Evolutionary conservation across 176 grass and related monocot genomes (phyloP), one percentile per base, ranked within the genome.

Genomic region (Olyra latifolia): DNA sequence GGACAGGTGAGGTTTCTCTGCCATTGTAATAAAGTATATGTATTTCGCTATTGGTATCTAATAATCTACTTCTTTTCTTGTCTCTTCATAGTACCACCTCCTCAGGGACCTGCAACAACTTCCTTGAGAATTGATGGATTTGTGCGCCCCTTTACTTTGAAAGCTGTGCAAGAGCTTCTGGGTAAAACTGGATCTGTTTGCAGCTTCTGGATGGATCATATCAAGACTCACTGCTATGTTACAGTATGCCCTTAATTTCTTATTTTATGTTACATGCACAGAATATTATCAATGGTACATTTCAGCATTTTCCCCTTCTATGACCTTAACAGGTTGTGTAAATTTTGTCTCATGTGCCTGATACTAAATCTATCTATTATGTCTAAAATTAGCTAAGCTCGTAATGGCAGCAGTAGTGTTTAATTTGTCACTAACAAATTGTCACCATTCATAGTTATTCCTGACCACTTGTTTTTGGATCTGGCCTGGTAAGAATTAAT

Each of bases 161-260:
- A 93, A 91, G 90, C 93, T 70, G 93, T 89, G 47, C 90, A 97
- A 71, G 85, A 85, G 60, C 76, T 97, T 84, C 90, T 97, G 75
- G 90, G 75, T 54, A 97, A 82, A 87, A 89, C 88, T 84, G 90
- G 93, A 72, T 84, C 83, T 38, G 35, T 97, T 56, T 87, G 80
- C 70, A 91, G 80, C 82, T 97, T 97, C 73, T 93, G 93, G 93
- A 97, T 97, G 93, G 90, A 97, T 69, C 85, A 89, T 68, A 97
- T 97, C 61, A 97, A 97, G 83, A 97, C 93, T 24, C 93, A 93
- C 43, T 97, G 93, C 80, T 97, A 91, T 69, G 88, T 97, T 66
- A 97, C 88, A 47, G 93, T 97, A 97, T 76, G 88, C 64, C 11
- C 1, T 30, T 79, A 65, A 23, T 23, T 72, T 83, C 7, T 22